A percentile compares a stretch with the other conserved stretches of the same genome.
Evolutionary conservation across 805 yeast species (phyloP).

Genomic region (Hanseniaspora occidentalis): DNA sequence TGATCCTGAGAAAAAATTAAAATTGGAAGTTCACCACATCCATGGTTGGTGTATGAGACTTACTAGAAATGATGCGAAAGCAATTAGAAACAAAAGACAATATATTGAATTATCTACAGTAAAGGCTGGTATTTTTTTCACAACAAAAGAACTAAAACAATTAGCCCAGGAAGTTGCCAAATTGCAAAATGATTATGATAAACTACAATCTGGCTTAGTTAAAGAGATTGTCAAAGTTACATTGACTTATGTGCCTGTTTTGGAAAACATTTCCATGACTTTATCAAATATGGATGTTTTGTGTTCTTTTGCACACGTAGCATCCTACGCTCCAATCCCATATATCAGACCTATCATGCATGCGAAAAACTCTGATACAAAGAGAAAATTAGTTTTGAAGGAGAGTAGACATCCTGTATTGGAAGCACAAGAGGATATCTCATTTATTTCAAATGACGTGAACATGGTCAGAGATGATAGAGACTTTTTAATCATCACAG

Average conservation of each 20-base stretch:
- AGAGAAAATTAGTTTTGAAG: slow-evolving; percentile 40
- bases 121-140: slow-evolving; percentile 90
- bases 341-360: slow-evolving; percentile 66
- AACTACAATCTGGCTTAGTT: slow-evolving; percentile 66
- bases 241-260: slow-evolving; percentile 66
- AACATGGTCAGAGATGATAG: slow-evolving; percentile 38
- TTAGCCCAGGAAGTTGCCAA: slow-evolving; percentile 46
- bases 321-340: slow-evolving; percentile 72
- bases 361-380: slow-evolving; percentile 26
- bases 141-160: slow-evolving; percentile 52
- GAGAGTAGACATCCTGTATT: slow-evolving; percentile 93
- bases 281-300: slow-evolving; percentile 76
- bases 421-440: slow-evolving; percentile 81
- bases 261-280: slow-evolving; percentile 51
- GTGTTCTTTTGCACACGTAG: slow-evolving; percentile 71
- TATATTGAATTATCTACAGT: slow-evolving; percentile 80
- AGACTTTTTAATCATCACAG: slow-evolving; percentile 79
- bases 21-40: slow-evolving; percentile 72
- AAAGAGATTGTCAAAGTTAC: slow-evolving; percentile 74
- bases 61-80: slow-evolving; percentile 79
- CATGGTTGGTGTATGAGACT: slow-evolving; percentile 94
- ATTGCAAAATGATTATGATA: slow-evolving; percentile 54
- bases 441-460: slow-evolving; percentile 91
- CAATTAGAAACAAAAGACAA: slow-evolving; percentile 44
- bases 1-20: slow-evolving; percentile 80